phyloP scores from a whole-genome alignment of 352 stramenopile genomes.

The Pythium inflatum region DNA sequence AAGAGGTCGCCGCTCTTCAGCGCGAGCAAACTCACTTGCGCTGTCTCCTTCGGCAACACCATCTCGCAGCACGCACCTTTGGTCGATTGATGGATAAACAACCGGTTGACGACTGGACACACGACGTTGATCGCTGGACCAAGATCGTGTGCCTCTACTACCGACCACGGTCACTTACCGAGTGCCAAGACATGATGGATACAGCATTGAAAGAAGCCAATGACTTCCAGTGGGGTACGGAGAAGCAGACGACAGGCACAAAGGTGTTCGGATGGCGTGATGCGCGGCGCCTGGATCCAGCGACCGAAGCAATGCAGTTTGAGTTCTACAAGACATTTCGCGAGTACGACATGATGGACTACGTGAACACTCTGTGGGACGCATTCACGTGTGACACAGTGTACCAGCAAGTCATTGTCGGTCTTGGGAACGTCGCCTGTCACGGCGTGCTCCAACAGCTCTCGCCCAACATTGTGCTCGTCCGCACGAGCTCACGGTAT shows the following conservation, averaged over 20 bases:
- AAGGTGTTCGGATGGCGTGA: slow-evolving; percentile 19
- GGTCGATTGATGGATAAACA: too few species aligned
- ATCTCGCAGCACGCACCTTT: too few species aligned
- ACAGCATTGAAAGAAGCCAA: slow-evolving; percentile 5
- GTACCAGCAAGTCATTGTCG: background rate
- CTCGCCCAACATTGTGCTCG: background rate
- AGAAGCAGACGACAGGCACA: background rate
- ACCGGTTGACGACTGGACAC: slow-evolving; percentile 1
- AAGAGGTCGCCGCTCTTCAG: background rate
- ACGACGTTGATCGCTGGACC: background rate
- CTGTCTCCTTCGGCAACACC: background rate
- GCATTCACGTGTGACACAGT: background rate
- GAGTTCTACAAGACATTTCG: slow-evolving; percentile 16
- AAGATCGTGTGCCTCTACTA: background rate
- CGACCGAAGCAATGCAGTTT: background rate
- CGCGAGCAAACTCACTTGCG: background rate
- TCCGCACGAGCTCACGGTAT: background rate
- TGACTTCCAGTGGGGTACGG: slow-evolving; percentile 6
- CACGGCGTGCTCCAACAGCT: background rate
- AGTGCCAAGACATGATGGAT: background rate
- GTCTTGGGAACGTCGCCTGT: background rate
- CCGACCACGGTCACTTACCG: background rate
- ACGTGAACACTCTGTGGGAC: slow-evolving; percentile 5
- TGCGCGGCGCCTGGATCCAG: background rate
- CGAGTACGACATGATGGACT: background rate